Evolutionary conservation across 1,284 basidiomycete genomes (phyloP), one percentile per base, ranked within the genome.

Genomic region (Cerrena zonata): DNA sequence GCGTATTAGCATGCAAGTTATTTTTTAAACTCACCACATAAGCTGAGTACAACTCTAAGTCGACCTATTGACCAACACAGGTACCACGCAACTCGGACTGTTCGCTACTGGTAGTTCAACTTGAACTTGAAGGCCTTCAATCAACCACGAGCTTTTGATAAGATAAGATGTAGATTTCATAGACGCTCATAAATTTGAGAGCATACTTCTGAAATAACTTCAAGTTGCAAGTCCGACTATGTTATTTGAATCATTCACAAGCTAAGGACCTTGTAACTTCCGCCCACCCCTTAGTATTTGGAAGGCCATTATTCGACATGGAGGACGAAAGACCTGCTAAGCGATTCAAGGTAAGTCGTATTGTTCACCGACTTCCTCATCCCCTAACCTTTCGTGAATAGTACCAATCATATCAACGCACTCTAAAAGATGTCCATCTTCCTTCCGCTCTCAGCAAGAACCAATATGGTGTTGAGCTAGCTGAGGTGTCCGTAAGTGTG

Each of bases 351-450:
- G 70, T 70, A 39, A 27, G 59, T 58, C 23, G 39, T 15, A 13
- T 13, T 39, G 40, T 38, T 34, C 22, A 10, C 11, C 11, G 15
- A 30, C 24, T 48, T 36, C 21, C 12, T 30, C 37, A 23, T 10
- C 13, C 22, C n/a, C n/a, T n/a, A n/a, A 45, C 5, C 23, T 7
- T 13, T 13, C 26, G 43, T n/a, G 18, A 40, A 5, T 57, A 89
- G 86, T 75, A 88, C 63, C 82, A 88, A 69, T 89, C 88, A 0
- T 84, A 90, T 60, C 75, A 79, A 53, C 70, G 79, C 54, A 73
- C 75, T 1, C 62, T 91, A 25, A 86, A 84, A 63, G 73, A 78
- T 5, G 84, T 91, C 1, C 89, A 90, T 61, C 67, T 86, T 1
- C 83, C 84, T 2, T 82, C 86, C 11, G 75, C 80, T 2, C 74